Evolutionary conservation across 768 basidiomycete genomes (phyloP), one percentile per base, ranked within the genome.

Genomic region (Dentipellis sp.): DNA sequence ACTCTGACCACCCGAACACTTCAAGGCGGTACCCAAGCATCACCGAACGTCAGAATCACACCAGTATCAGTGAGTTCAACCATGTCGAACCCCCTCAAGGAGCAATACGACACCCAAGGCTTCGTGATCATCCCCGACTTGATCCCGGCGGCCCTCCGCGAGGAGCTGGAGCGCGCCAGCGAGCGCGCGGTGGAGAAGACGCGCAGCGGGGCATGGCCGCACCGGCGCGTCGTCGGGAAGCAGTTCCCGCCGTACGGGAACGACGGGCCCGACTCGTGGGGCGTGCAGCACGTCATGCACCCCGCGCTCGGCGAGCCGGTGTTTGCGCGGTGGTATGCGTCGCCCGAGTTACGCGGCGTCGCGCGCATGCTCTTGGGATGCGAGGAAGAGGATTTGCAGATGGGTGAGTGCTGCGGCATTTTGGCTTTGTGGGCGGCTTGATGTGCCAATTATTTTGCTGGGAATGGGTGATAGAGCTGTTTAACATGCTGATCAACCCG

Each of bases 271-370:
- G 88, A 91, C 67, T 79, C 83, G 0, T 90, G 88, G 88, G 89
- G 88, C 1, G 81, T 89, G 1, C 88, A 90, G 61, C 86, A 90
- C 59, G 67, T 86, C 47, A 90, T 91, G 89, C 88, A 90, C 63
- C 88, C 87, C 1, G 81, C 76, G 35, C 74, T 91, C 0, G 72
- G 67, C 0, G 83, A 87, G 62, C 72, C 77, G 0, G 72, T 63
- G 4, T 90, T 90, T 56, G 77, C 77, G 29, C 70, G 71, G 56
- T 89, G 85, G 84, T 91, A 90, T 62, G 82, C 83, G 11, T 80
- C 79, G 6, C 71, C 75, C 1, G 68, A 63, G 12, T 65, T 91
- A 11, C 63, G 79, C 0, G 64, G 62, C 6, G 75, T 72, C 0
- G 78, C 74, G 9, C 70, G 65, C 51, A 69, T 70, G 50, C 68